Evolutionary conservation across 2,329 filamentous ascomycete species (phyloP), one percentile per base, ranked within the genome.

Genomic region (Monosporascus cannonballus): DNA sequence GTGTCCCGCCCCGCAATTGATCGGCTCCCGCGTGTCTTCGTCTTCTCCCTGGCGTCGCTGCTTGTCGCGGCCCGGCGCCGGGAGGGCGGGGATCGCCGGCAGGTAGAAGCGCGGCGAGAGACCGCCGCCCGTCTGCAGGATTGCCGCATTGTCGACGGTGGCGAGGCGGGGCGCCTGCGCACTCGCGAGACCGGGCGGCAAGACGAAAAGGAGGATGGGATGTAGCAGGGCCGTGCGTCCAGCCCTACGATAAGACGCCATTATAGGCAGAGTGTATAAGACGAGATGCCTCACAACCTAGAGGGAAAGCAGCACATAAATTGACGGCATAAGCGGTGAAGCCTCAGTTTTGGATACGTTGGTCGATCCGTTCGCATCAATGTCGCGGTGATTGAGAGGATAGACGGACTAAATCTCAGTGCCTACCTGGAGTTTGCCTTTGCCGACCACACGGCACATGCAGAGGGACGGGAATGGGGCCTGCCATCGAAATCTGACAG

Each of bases 1-100:
- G 1, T 47, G 9, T 3, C 58, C 60, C 1, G 41, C 7, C 1
- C 17, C 2, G 47, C 64, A 66, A 5, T 46, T n/a, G 42, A 46
- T 46, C 42, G 42, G 22, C 42, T 46, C 9, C 30, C 11, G 22
- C 5, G 25, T 27, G 22, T 30, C 42, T 18, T 6, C 39, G 39
- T 24, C 39, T 18, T 24, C 39, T 14, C 9, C 17, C 14, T 17
- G 22, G 11, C 25, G 24, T 22, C 14, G 22, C 22, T 25, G 11
- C 14, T 27, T n/a, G 22, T 14, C 22, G n/a, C 24, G 11, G 42
- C 42, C 22, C 22, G 22, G 42, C n/a, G 18, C 39, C 8, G 24
- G 42, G 6, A 25, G 7, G 14, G 42, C 42, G 14, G 42, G 42
- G 2, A 46, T 27, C 42, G 42, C 42, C 9, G 42, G 42, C 22